Base-by-base conservation (phyloP, 257 asterid species). In the Hygrophila difformis region DNA sequence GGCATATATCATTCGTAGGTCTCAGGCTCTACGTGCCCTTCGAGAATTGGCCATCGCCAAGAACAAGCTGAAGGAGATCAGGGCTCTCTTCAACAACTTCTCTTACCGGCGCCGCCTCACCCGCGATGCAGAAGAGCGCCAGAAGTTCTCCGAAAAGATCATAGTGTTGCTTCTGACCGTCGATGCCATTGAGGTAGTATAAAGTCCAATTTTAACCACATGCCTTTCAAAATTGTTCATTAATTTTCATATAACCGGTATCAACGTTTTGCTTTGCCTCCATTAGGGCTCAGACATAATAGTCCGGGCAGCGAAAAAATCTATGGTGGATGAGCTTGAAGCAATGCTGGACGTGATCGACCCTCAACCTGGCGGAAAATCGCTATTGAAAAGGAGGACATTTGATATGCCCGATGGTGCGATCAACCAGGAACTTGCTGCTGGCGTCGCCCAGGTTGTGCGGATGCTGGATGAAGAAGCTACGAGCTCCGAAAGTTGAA, bases 311-410 rank as follows among this genome's bases (percentile, higher is more conserved):
- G 78, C 94, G 0, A 91, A 82, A 50, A 82, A 62, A 39, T 76
- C 89, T 0, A 80, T 91, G 73, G 86, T 82, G 60, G 82, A 86
- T 17, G 99, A 91, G 64, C 72, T 91, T 59, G 96, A 91, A 60
- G 93, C 94, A 48, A 91, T 82, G 95, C 96, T 91, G 4, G 99
- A 82, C 3, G 89, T 78, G 2, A 84, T 91, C 34, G 99, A 91
- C 57, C 99, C 98, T 20, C 89, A 76, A 34, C 86, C 93, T 44
- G 39, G 64, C 0, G 93, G 83, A 2, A 78, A 69, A 64, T 64
- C 80, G 11, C 16, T 62, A 42, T 64, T 73, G 29, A 54, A 64
- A 72, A 73, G 98, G 79, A 82, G 99, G 62, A 76, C 92, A 2
- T 86, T 91, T 41, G 94, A 91, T 26, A 76, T 91, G 95, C 99